A percentile compares a stretch with the other conserved stretches of the same genome.
phyloP scores from a whole-genome alignment of 176 grass and related monocot genomes.

The Rhipidocladum racemiflorum region DNA sequence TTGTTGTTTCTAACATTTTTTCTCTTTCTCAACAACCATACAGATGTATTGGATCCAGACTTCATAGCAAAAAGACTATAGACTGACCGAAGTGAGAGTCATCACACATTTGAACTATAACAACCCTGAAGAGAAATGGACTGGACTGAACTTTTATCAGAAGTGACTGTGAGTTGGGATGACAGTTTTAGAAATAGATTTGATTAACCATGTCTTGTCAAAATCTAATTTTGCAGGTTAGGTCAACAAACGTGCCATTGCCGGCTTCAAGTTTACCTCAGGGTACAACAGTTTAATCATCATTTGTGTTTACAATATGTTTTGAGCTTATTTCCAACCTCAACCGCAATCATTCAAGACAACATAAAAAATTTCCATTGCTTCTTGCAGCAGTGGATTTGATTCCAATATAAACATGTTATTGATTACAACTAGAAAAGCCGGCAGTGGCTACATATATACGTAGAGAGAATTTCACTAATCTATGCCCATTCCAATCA shows the following conservation, averaged over 20 bases:
- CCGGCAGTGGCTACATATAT: not conserved
- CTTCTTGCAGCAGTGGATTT: not conserved
- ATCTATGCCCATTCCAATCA: not conserved
- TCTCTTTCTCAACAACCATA: not conserved
- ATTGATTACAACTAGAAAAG: not conserved
- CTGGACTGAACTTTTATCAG: not conserved
- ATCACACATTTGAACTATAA: not conserved
- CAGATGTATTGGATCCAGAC: not conserved
- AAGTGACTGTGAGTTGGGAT: constrained; percentile 11
- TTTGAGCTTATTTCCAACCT: not conserved
- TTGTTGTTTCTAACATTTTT: too few species aligned
- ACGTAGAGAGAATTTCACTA: not conserved
- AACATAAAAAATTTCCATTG: not conserved
- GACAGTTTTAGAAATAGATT: not conserved
- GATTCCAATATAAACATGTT: not conserved
- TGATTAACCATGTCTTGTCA: not conserved
- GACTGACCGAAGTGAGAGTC: not conserved
- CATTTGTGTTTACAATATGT: not conserved
- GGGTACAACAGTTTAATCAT: not conserved
- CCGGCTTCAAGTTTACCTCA: not conserved
- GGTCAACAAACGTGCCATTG: not conserved
- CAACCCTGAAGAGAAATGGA: not conserved
- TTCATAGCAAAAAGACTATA: not conserved
- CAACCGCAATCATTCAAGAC: not conserved
- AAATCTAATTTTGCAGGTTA: not conserved